Conservation (phyloP, 768 basidiomycete genomes). For the Tephrocybe sp. region DNA sequence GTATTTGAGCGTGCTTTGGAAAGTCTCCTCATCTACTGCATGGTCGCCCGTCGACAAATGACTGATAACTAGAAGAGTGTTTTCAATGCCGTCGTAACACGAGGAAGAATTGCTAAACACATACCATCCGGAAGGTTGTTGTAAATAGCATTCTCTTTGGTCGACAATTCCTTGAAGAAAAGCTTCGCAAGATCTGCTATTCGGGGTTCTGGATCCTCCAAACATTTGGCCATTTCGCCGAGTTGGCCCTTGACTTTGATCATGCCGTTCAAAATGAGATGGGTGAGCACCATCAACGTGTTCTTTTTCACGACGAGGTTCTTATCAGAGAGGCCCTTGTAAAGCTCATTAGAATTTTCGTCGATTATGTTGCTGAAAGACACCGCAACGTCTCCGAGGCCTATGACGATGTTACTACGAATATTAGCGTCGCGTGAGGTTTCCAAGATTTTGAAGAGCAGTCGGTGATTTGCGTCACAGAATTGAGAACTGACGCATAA, state of each 20-base stretch:
- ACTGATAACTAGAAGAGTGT: conserved; percentile 69
- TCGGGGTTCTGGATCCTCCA: conserved; percentile 85
- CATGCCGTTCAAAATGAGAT: conserved; percentile 97
- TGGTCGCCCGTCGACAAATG: conserved; percentile 89
- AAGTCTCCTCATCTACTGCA: conserved; percentile 88
- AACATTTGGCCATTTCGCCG: conserved; percentile 99
- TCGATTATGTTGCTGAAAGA: conserved; percentile 98
- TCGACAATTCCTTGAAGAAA: conserved; percentile 94
- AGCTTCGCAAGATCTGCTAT: conserved; percentile 95
- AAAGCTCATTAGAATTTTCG: conserved; percentile 94
- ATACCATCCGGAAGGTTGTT: conserved; percentile 95
- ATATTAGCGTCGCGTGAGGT: conserved; percentile 88
- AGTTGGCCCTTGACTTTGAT: conserved; percentile 99
- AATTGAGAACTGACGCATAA: conserved; percentile 93
- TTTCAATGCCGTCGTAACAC: background rate
- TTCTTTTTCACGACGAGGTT: conserved; percentile 97
- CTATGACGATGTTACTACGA: conserved; percentile 95
- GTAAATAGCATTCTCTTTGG: conserved; percentile 98
- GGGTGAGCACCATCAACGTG: conserved; percentile 96
- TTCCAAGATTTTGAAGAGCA: conserved; percentile 94
- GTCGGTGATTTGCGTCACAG: conserved; percentile 84
- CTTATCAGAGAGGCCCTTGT: conserved; percentile 87
- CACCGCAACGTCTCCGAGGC: conserved; percentile 95
- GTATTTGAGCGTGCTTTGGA: conserved; percentile 90
- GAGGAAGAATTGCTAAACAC: conserved; percentile 16